phyloP scores from a whole-genome alignment of 176 grass and related monocot species.

The Carex kokanica region DNA sequence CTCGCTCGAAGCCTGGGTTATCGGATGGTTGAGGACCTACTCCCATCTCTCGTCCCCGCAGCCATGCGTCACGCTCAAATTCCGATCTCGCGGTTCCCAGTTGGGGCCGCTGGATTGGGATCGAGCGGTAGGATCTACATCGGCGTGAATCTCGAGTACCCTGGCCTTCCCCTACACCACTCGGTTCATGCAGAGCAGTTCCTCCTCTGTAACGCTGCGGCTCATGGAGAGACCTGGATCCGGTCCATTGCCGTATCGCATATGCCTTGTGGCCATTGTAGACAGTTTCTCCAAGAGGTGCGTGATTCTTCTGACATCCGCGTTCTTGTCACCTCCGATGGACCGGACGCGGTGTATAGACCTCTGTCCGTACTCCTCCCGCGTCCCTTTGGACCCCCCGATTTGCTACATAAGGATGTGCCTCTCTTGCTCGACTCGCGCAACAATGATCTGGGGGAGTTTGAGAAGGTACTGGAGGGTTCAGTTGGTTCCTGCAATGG shows the following conservation, averaged over 20 bases:
- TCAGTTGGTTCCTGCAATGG: conserved; percentile 30
- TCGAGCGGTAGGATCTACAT: conserved; percentile 67
- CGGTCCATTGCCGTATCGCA: conserved; percentile 81
- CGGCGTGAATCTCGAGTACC: conserved; percentile 91
- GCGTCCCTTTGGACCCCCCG: conserved; percentile 65
- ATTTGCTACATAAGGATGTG: conserved; percentile 57
- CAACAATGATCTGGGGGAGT: conserved; percentile 49
- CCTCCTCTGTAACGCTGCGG: conserved; percentile 70
- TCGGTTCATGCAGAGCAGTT: conserved; percentile 89
- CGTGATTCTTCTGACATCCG: conserved; percentile 64
- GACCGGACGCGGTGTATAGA: conserved; percentile 48
- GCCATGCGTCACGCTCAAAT: conserved; percentile 47
- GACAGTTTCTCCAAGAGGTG: conserved; percentile 96
- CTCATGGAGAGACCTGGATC: conserved; percentile 58
- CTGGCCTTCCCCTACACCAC: conserved; percentile 53
- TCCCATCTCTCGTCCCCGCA: conserved; percentile 60
- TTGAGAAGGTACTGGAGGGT: neutral
- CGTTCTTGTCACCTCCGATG: conserved; percentile 77
- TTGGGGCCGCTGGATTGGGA: conserved; percentile 83
- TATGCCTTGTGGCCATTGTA: conserved; percentile 93
- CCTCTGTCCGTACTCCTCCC: conserved; percentile 64
- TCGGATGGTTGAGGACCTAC: conserved; percentile 60
- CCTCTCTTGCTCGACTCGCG: conserved; percentile 74
- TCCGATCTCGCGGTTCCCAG: conserved; percentile 68
- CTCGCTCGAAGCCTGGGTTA: conserved; percentile 42